phyloP scores from a whole-genome alignment of 345 rosid genomes.

The Salix koriyanagi region DNA sequence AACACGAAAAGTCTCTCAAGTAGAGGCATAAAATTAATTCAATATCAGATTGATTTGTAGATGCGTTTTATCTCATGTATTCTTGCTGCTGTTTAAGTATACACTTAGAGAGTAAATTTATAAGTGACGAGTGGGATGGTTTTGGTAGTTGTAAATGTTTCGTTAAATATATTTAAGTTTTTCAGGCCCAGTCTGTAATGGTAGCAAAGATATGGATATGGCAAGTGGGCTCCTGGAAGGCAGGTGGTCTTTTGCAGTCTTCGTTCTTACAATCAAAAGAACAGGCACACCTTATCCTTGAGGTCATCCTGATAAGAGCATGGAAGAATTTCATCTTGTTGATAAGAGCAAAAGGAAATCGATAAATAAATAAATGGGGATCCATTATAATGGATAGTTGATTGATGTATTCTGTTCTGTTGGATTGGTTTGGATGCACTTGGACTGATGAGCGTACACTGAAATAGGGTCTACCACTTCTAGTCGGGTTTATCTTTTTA shows the following conservation, averaged over 20 bases:
- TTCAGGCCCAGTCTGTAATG: conserved; percentile 76
- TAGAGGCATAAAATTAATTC: not conserved
- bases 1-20: not conserved
- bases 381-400: no score
- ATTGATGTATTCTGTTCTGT: no score
- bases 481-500: not conserved
- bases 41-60: not conserved
- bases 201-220: conserved; percentile 92
- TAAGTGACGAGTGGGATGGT: not conserved
- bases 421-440: no score
- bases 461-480: no score
- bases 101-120: not conserved
- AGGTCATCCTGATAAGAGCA: not conserved
- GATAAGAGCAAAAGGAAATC: not conserved
- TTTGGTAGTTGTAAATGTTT: not conserved
- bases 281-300: conserved; percentile 36
- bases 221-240: conserved; percentile 96
- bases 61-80: not conserved
- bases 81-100: not conserved
- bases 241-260: conserved; percentile 74
- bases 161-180: conserved; percentile 6
- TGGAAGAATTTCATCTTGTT: not conserved
- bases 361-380: not conserved
- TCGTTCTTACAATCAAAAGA: conserved; percentile 62
- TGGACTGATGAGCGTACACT: no score